Percentiles rank a stretch among this genome's conserved stretches.
Evolutionary conservation across 176 grass and related monocot species (phyloP).

Genomic region (Avena insularis): DNA sequence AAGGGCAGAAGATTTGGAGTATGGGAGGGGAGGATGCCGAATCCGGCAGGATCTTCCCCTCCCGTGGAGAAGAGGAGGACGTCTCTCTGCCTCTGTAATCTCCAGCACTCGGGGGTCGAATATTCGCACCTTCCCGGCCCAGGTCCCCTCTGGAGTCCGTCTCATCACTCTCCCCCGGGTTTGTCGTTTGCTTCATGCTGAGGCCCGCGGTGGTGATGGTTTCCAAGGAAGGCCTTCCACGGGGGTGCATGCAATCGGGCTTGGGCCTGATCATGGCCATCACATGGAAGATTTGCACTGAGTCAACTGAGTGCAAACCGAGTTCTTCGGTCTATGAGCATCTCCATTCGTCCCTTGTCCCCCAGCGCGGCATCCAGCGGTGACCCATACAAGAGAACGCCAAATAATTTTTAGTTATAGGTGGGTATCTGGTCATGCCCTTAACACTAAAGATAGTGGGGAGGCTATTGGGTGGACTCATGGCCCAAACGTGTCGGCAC

Average conservation of each 20-base stretch:
- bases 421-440: too few relatives aligned
- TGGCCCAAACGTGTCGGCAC: too few relatives aligned
- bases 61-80: constrained; percentile 26
- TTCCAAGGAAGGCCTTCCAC: neutral
- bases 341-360: too few relatives aligned
- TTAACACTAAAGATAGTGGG: too few relatives aligned
- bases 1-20: constrained; percentile 7
- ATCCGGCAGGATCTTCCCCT: constrained; percentile 60
- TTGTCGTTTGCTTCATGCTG: neutral
- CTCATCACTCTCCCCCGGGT: neutral
- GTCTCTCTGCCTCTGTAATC: constrained; percentile 21
- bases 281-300: too few relatives aligned
- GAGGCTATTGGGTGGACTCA: too few relatives aligned
- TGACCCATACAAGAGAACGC: too few relatives aligned
- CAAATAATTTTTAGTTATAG: too few relatives aligned
- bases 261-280: too few relatives aligned
- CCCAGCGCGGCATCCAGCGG: too few relatives aligned
- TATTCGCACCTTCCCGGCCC: constrained; percentile 32
- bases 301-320: too few relatives aligned
- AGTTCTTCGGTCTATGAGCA: too few relatives aligned
- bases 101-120: neutral
- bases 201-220: neutral
- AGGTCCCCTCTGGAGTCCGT: neutral
- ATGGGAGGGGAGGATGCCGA: constrained; percentile 52
- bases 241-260: neutral